phyloP scores from a whole-genome alignment of 73 alveolate genomes.

The Loxodes magnus region DNA sequence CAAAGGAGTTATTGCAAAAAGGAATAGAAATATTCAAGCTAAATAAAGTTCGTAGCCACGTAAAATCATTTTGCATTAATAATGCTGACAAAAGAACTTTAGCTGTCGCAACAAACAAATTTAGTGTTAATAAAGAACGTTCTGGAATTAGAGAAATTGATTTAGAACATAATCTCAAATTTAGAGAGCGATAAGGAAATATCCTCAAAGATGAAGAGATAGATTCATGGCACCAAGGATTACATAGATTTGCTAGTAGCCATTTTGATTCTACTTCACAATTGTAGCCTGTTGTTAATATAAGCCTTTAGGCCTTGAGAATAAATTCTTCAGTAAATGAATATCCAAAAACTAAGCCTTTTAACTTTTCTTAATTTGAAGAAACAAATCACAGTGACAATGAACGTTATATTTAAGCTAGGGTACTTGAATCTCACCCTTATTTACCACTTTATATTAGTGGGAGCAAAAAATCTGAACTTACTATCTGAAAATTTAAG shows the following conservation, averaged over 20 bases:
- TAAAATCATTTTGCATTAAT: constrained; percentile 1
- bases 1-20: not conserved
- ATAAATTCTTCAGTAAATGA: too few relatives aligned
- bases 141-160: constrained; percentile 1
- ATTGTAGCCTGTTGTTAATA: too few relatives aligned
- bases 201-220: constrained; percentile 9
- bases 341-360: too few relatives aligned
- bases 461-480: not conserved
- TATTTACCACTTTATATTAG: not conserved
- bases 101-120: not conserved
- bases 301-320: too few relatives aligned
- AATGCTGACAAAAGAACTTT: not conserved
- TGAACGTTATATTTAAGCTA: too few relatives aligned
- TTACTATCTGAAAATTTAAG: constrained; percentile 8
- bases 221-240: not conserved
- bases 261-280: too few relatives aligned
- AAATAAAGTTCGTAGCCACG: constrained; percentile 8
- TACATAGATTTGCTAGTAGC: not conserved
- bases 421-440: constrained; percentile 6
- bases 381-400: too few relatives aligned
- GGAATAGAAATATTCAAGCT: constrained; percentile 5
- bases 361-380: too few relatives aligned
- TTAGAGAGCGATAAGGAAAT: not conserved
- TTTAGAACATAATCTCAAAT: not conserved
- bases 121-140: not conserved